Evolutionary conservation across 2,329 filamentous ascomycete species (phyloP).

Genomic region (Penicillium verrucosum): DNA sequence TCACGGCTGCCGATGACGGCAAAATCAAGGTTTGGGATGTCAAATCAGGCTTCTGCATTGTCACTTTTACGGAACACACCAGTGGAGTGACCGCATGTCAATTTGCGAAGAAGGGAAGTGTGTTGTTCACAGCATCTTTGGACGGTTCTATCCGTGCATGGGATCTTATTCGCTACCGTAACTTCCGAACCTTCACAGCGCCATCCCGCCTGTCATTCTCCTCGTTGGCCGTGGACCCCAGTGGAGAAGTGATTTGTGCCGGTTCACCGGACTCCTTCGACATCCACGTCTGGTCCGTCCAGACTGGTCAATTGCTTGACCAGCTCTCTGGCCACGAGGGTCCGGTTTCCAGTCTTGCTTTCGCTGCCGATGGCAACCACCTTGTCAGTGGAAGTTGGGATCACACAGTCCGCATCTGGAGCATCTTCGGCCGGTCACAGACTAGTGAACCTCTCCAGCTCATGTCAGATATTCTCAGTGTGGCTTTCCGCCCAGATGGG

Average conservation of each 20-base stretch:
- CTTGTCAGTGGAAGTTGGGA: constrained; percentile 96
- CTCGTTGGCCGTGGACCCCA: constrained; percentile 92
- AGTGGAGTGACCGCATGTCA: constrained; percentile 89
- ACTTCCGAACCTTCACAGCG: constrained; percentile 96
- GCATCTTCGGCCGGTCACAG: constrained; percentile 87
- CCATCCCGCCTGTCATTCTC: constrained; percentile 89
- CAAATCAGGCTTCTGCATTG: constrained; percentile 93
- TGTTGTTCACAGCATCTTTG: constrained; percentile 90
- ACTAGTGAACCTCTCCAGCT: constrained; percentile 92
- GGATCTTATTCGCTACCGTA: constrained; percentile 93
- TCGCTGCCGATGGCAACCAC: constrained; percentile 78
- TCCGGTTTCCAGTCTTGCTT: constrained; percentile 82
- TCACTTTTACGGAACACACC: constrained; percentile 96
- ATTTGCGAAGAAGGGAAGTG: constrained; percentile 91
- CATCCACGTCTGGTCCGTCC: constrained; percentile 97
- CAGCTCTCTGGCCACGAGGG: constrained; percentile 89
- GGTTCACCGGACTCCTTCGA: constrained; percentile 95
- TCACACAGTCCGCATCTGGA: constrained; percentile 92
- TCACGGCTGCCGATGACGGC: constrained; percentile 92
- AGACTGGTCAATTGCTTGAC: constrained; percentile 92
- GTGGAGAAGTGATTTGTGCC: constrained; percentile 91
- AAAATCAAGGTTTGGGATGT: constrained; percentile 99
- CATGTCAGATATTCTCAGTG: constrained; percentile 82
- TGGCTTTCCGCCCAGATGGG: constrained; percentile 86
- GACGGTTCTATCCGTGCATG: constrained; percentile 93